These are phyloP conservation scores for Kwoniella europaea DNA, from an alignment of 768 basidiomycete species.

Conservation along the genomic window DNA sequence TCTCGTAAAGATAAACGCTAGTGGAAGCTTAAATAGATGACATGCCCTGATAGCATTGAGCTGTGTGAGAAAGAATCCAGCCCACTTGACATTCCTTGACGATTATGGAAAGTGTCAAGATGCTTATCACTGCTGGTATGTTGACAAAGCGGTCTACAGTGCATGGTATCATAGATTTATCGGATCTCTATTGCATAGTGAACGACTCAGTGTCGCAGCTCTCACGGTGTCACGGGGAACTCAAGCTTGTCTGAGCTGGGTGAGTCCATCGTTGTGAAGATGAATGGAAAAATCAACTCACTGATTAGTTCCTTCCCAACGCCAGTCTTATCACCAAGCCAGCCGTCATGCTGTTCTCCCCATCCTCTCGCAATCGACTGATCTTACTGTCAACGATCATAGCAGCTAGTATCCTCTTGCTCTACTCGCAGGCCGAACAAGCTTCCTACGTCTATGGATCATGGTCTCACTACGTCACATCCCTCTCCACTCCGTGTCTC, in stretches of 20 bases:
- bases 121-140: background rate
- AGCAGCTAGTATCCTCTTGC: constrained; percentile 4
- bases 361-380: constrained; percentile 15
- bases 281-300: too few species aligned
- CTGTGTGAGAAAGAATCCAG: background rate
- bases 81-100: background rate
- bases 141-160: too few species aligned
- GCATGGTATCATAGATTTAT: too few species aligned
- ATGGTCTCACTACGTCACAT: background rate
- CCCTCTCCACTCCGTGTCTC: constrained; percentile 12
- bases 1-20: background rate
- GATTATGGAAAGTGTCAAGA: background rate
- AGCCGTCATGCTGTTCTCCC: constrained; percentile 10
- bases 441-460: constrained; percentile 1
- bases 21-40: background rate
- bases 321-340: background rate
- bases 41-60: background rate
- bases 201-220: too few species aligned
- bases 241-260: too few species aligned
- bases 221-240: too few species aligned
- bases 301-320: too few species aligned
- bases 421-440: constrained; percentile 7
- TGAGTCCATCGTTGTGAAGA: too few species aligned
- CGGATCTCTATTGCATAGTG: too few species aligned
- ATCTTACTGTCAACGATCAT: constrained; percentile 4